Percentiles rank a stretch among this genome's conserved stretches.
Evolutionary conservation across 2,329 filamentous ascomycete species (phyloP).

Genomic region (Ophiocordyceps sinensis): DNA sequence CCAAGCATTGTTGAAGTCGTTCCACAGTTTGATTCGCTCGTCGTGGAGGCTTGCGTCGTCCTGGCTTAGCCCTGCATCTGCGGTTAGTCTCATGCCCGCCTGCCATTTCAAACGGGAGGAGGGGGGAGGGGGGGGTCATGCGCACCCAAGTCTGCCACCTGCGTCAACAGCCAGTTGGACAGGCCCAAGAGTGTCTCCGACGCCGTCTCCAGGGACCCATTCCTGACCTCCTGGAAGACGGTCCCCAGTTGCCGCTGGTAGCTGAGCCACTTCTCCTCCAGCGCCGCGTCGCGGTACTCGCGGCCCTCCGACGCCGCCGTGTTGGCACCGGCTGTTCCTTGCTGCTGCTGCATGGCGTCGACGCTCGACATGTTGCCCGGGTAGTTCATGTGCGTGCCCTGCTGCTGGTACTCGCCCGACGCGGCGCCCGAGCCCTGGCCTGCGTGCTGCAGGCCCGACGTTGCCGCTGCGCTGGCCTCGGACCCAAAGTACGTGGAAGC

Average conservation of each 20-base stretch:
- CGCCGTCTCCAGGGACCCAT: slow-evolving; percentile 32
- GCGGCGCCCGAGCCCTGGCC: slow-evolving; percentile 31
- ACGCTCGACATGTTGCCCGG: slow-evolving; percentile 29
- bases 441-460: slow-evolving; percentile 37
- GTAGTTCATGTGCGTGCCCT: slow-evolving; percentile 34
- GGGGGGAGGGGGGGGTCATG: slow-evolving; percentile 5
- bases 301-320: slow-evolving; percentile 35
- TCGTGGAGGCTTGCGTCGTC: slow-evolving; percentile 65
- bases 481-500: slow-evolving; percentile 57
- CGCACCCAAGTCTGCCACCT: slow-evolving; percentile 41
- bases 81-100: slow-evolving; percentile 7
- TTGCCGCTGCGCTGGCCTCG: slow-evolving; percentile 30
- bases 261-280: slow-evolving; percentile 55
- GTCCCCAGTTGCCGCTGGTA: slow-evolving; percentile 47
- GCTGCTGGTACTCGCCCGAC: slow-evolving; percentile 52
- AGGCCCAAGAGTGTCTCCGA: slow-evolving; percentile 37
- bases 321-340: slow-evolving; percentile 4
- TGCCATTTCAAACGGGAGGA: not conserved
- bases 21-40: slow-evolving; percentile 76
- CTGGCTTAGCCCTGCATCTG: slow-evolving; percentile 57
- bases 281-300: slow-evolving; percentile 39
- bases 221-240: slow-evolving; percentile 58
- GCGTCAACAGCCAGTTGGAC: slow-evolving; percentile 40
- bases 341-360: slow-evolving; percentile 27
- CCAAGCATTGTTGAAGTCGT: slow-evolving; percentile 91